Base-by-base conservation (phyloP, 768 basidiomycete species). In the Boletus vermiculosoides region DNA sequence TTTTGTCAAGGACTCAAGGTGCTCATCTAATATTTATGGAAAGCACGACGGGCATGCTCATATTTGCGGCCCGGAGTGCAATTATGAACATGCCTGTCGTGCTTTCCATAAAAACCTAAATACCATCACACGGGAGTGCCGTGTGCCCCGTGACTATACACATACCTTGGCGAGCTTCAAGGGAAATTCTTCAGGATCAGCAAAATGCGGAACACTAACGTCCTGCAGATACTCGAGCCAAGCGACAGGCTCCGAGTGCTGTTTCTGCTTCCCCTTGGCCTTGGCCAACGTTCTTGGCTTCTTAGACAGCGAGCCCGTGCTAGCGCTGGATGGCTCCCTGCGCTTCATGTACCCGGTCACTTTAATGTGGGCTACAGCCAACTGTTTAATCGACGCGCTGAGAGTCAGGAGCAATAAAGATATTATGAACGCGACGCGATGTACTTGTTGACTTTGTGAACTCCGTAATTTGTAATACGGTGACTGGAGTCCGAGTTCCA, bases 141-240 rank as follows among this genome's bases (percentile, higher is more conserved):
- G 15, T 22, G 9, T 12, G 12, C 3, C 3, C 6, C 0, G 4
- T 11, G 23, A 20, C 12, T 28, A 10, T 23, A 20, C 71, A 37
- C 36, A 52, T 63, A 86, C 87, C 79, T 87, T 89, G 71, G 80
- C 83, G 37, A 86, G 73, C 86, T 85, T 61, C 30, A 11, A 63
- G 39, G 8, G 57, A 28, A 46, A 45, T 28, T 16, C 36, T 31
- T 58, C 25, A 48, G 36, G 39, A 45, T 60, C n/a, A 57, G 44
- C 10, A 36, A 44, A 31, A 39, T n/a, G 22, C 12, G 39, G n/a
- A 13, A 36, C 4, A 65, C 69, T 58, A 48, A 25, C 25, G 25
- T 25, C 25, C 25, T 25, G 25, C 2, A 25, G 4, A 25, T 25
- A 25, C 25, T 25, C 4, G 25, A 2, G 25, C 25, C 25, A 25